A percentile compares a stretch with the other conserved stretches of the same genome.
These are phyloP conservation scores for Teunomyces aglyptinius DNA, from an alignment of 805 yeast species.

Conservation along the genomic window DNA sequence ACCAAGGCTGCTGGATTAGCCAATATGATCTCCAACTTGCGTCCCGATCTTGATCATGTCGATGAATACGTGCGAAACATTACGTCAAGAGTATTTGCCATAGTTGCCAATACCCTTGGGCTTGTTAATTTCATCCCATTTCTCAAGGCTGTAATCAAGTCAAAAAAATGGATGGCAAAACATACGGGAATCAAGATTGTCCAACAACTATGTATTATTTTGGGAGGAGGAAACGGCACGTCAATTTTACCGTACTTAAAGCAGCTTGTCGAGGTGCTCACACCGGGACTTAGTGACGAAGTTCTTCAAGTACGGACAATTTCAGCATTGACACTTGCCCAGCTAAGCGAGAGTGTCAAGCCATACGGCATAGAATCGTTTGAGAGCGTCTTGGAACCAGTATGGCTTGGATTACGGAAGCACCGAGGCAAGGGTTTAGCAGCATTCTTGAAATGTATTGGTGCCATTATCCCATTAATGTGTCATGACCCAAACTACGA, in stretches of 20 bases:
- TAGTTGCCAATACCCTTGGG: conserved; percentile 79
- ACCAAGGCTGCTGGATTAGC: conserved; percentile 82
- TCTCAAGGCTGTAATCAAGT: conserved; percentile 71
- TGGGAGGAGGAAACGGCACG: conserved; percentile 59
- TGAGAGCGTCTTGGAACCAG: conserved; percentile 66
- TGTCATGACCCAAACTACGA: conserved; percentile 48
- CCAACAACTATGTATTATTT: conserved; percentile 67
- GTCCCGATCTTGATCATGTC: conserved; percentile 78
- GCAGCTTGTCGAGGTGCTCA: conserved; percentile 60
- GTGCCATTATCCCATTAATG: conserved; percentile 82
- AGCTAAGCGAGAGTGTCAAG: conserved; percentile 74
- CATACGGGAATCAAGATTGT: conserved; percentile 78
- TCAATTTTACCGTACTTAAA: conserved; percentile 67
- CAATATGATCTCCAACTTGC: conserved; percentile 69
- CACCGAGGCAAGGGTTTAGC: conserved; percentile 80
- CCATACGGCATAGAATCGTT: conserved; percentile 93
- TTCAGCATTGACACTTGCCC: conserved; percentile 69
- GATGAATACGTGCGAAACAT: conserved; percentile 80
- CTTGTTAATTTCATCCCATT: conserved; percentile 72
- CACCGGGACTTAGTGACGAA: conserved; percentile 62
- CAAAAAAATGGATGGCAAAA: conserved; percentile 78
- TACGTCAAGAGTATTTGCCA: conserved; percentile 78
- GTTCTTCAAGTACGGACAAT: conserved; percentile 63
- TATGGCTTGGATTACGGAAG: conserved; percentile 75
- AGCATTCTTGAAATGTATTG: conserved; percentile 73